A percentile compares a stretch with the other conserved stretches of the same genome.
Conservation (phyloP, 805 yeast genomes). For the Lachancea kluyveri region DNA sequence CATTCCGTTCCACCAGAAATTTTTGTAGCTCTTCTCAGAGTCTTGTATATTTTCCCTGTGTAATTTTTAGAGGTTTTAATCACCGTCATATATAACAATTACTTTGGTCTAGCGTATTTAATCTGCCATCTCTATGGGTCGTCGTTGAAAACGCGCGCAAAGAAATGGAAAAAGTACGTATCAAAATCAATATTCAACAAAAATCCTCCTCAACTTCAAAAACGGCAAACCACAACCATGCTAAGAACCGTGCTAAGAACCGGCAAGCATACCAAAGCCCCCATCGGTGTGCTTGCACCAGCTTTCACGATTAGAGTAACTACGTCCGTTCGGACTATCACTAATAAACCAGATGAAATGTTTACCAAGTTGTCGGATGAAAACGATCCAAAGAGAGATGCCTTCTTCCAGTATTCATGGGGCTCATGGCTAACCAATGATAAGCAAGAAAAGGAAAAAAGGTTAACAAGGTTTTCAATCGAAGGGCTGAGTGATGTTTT, state of each 20-base stretch:
- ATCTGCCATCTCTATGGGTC: too few relatives aligned
- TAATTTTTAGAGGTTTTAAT: too few relatives aligned
- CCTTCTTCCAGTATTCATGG: conserved; percentile 86
- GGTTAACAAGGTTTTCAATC: conserved; percentile 77
- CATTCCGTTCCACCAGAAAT: too few relatives aligned
- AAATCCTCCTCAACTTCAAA: too few relatives aligned
- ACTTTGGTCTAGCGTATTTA: too few relatives aligned
- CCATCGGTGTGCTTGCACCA: not conserved
- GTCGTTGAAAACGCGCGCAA: too few relatives aligned
- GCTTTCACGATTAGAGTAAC: conserved; percentile 1
- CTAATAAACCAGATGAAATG: conserved; percentile 30
- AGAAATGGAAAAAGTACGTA: too few relatives aligned
- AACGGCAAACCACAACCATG: not conserved
- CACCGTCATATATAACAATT: too few relatives aligned
- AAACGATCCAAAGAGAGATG: conserved; percentile 58
- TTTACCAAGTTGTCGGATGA: conserved; percentile 54
- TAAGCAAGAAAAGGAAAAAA: conserved; percentile 59
- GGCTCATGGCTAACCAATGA: conserved; percentile 92
- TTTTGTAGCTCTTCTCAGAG: too few relatives aligned
- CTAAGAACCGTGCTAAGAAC: not conserved
- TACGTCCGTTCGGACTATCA: conserved; percentile 21
- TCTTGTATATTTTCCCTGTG: too few relatives aligned
- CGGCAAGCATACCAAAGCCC: not conserved
- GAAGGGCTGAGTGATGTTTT: conserved; percentile 63
- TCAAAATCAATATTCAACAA: too few relatives aligned